These are phyloP conservation scores for Euphorbia neoarborescens DNA, from an alignment of 441 rosid species.

Conservation along the genomic window DNA sequence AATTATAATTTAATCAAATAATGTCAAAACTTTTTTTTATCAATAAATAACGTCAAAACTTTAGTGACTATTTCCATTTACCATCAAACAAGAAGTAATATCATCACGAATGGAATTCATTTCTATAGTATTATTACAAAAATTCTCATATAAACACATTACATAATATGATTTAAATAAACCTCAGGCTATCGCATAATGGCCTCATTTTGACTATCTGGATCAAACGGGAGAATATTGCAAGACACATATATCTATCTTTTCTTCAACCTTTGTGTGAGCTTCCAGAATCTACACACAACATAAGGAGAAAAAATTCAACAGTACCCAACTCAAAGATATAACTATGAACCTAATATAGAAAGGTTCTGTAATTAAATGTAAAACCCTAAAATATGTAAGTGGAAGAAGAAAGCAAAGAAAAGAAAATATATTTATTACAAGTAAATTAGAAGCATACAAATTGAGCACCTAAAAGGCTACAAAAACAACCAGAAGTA, in stretches of 20 bases:
- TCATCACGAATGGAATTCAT: too few relatives aligned
- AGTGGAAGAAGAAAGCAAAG: not conserved
- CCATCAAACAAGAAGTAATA: too few relatives aligned
- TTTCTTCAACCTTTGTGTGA: constrained; percentile 79
- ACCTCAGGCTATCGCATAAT: constrained; percentile 98
- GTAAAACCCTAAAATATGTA: not conserved
- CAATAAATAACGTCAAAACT: too few relatives aligned
- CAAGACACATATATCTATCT: constrained; percentile 82
- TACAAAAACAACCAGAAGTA: not conserved
- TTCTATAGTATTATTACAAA: too few relatives aligned
- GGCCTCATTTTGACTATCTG: constrained; percentile 92
- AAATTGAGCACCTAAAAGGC: constrained; percentile 6
- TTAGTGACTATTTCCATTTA: too few relatives aligned
- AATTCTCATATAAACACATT: too few relatives aligned
- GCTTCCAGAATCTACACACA: constrained; percentile 74
- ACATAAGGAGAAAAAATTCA: not conserved
- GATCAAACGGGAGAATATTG: constrained; percentile 94
- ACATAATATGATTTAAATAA: too few relatives aligned
- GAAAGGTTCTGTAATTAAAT: constrained; percentile 3
- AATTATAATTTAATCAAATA: too few relatives aligned
- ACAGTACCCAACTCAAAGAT: not conserved
- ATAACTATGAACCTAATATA: not conserved
- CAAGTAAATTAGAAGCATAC: not conserved
- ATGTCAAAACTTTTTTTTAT: too few relatives aligned
- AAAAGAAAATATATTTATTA: not conserved